Evolutionary conservation across 768 basidiomycete genomes (phyloP), one percentile per base, ranked within the genome.

Genomic region (Amanita fuliginea): DNA sequence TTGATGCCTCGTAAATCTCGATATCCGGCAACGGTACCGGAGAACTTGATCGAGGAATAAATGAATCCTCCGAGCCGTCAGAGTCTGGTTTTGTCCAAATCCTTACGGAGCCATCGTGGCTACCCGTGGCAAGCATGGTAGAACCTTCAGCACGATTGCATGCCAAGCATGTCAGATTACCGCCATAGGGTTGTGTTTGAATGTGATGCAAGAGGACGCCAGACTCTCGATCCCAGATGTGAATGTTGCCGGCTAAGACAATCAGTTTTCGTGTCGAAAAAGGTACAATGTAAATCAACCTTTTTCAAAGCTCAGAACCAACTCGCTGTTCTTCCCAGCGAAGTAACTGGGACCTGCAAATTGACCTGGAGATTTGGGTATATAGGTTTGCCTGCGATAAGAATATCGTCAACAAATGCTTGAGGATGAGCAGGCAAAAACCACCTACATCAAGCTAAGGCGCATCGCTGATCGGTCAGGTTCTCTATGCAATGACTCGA

Each of bases 211-310:
- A 68, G 1, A 87, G 66, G 6, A 78, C 72, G 4, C 77, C 88
- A 9, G 83, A 83, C 64, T 89, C 86, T 52, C 80, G 77, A 57
- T 91, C 88, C 88, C 88, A 91, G 10, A 90, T 85, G 58, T 86
- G 82, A 11, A 91, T 81, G 57, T 88, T 84, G 3, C 88, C 88
- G 53, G 76, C 87, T 88, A 52, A 18, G 8, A 21, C 11, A 24
- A 35, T 46, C 16, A 34, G 34, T 14, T 13, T 37, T 21, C 22
- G 13, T 10, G 21, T 26, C 8, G 14, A 14, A 35, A 34, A 13
- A 34, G 16, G 16, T 21, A 19, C 35, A 47, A 13, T 8, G 34
- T 28, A 7, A 39, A 57, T 64, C 34, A 43, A 78, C 86, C 73
- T 76, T 90, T 88, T 5, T 81, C 80, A 35, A 83, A 81, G 57